Base-by-base conservation (phyloP, 192 early-diverging fungal species). In the Thamnidium elegans region DNA sequence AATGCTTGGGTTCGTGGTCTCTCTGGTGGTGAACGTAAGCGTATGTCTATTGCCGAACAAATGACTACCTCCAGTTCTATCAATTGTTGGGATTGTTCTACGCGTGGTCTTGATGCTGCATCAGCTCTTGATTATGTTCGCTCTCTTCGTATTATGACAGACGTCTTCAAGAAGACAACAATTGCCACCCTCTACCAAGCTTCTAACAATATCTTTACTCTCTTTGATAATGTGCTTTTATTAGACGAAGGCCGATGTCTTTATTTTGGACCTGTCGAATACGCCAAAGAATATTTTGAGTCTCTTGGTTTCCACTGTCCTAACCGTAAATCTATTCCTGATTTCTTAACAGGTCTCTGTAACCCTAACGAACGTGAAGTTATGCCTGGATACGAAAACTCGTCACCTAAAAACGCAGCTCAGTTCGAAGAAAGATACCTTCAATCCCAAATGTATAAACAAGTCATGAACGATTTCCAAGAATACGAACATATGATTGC, bases 11-110 rank as follows among this genome's bases (percentile, higher is more conserved):
- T 90, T 66, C 88, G 89, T 58, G 88, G 89, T 69, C 76, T 89
- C n/a, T 88, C 86, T n/a, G 88, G 89, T 67, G 89, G 89, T 48
- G 89, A 91, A 70, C 84, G 86, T 69, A 88, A 88, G 73, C 89
- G 89, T 65, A 81, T 89, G 43, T 87, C 85, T 13, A 91, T 89
- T 68, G 87, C 88, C 13, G 88, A 90, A 72, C 88, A 90, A 71
- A 85, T 90, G 63, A 86, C 86, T 10, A 81, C 81, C 14, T 76
- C 81, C 34, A 75, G 80, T 20, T 66, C 84, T 26, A 75, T 86
- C 63, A 80, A 81, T 42, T 71, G 84, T 21, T 86, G 83, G 84
- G 87, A 86, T 55, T 78, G 78, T 56, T 80, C 78, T 54, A 89
- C 88, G 20, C 79, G 82, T 46, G 92, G 92, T 47, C 78, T 94